Conservation (phyloP, 2,329 filamentous ascomycete genomes). For the Lachnellula arida region DNA sequence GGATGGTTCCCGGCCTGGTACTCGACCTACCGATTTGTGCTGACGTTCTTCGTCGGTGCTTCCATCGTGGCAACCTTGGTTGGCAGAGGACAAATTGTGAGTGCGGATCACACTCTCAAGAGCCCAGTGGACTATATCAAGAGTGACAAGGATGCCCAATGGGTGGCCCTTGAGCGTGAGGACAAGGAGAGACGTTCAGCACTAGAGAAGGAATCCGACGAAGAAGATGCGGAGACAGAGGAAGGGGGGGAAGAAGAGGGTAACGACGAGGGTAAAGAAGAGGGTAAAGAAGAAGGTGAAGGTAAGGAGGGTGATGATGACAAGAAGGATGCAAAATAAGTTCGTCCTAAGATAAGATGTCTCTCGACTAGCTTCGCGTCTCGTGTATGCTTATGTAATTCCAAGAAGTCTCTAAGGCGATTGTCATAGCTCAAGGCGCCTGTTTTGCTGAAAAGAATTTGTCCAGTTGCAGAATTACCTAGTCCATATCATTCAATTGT, state of each 20-base stretch:
- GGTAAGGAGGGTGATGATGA: conserved; percentile 9
- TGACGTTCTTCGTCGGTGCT: conserved; percentile 83
- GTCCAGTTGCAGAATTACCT: neutral
- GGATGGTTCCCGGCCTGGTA: conserved; percentile 89
- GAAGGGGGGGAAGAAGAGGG: conserved; percentile 3
- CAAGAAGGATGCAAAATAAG: conserved; percentile 12
- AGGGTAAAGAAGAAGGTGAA: conserved; percentile 11
- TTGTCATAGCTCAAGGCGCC: neutral
- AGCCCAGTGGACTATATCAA: conserved; percentile 27
- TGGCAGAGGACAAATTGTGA: conserved; percentile 63
- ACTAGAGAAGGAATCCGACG: conserved; percentile 8
- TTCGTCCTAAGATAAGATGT: neutral
- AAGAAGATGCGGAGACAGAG: conserved; percentile 6
- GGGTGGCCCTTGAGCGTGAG: conserved; percentile 27
- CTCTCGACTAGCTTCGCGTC: neutral
- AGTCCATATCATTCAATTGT: neutral
- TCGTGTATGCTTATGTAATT: neutral
- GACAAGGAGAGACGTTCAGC: conserved; percentile 24
- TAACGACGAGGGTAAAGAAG: conserved; percentile 19
- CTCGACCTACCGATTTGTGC: conserved; percentile 80
- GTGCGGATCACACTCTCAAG: conserved; percentile 26
- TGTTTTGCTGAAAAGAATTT: neutral
- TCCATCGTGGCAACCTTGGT: conserved; percentile 78
- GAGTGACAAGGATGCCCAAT: conserved; percentile 25
- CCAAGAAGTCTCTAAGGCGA: neutral